These are phyloP conservation scores for Aspergillus vadensis DNA, from an alignment of 2,329 filamentous ascomycete genomes.

Conservation along the genomic window DNA sequence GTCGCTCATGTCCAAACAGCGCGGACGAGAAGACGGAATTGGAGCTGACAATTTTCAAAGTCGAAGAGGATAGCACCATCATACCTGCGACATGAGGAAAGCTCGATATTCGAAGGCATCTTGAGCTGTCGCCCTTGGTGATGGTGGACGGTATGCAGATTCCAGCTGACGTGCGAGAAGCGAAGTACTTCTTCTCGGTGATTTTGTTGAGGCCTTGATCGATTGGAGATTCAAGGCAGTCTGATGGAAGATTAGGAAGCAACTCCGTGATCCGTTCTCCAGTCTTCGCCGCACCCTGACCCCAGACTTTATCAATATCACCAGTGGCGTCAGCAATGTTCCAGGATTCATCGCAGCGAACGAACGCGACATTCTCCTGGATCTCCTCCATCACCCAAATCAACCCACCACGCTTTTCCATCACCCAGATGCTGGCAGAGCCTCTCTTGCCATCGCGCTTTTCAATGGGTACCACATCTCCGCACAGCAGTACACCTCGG, in stretches of 20 bases:
- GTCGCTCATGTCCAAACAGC: slow-evolving; percentile 83
- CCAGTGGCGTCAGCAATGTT: slow-evolving; percentile 70
- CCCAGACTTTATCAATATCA: slow-evolving; percentile 86
- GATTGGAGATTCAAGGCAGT: slow-evolving; percentile 67
- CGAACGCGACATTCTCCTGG: slow-evolving; percentile 81
- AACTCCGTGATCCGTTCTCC: slow-evolving; percentile 77
- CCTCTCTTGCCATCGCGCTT: slow-evolving; percentile 92
- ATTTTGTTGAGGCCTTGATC: slow-evolving; percentile 78
- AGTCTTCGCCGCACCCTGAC: slow-evolving; percentile 64
- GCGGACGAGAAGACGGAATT: slow-evolving; percentile 94
- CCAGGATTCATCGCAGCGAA: slow-evolving; percentile 77
- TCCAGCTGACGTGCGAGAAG: slow-evolving; percentile 73
- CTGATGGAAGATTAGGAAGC: slow-evolving; percentile 76
- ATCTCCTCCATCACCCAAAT: slow-evolving; percentile 99
- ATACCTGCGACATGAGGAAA: slow-evolving; percentile 98
- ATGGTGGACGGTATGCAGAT: slow-evolving; percentile 84
- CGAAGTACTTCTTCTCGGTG: slow-evolving; percentile 74
- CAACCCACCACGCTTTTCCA: slow-evolving; percentile 88
- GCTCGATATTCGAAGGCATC: slow-evolving; percentile 81
- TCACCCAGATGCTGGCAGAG: slow-evolving; percentile 95
- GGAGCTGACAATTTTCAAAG: slow-evolving; percentile 81
- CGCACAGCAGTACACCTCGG: slow-evolving; percentile 86
- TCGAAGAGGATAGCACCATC: slow-evolving; percentile 80
- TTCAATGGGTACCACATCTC: slow-evolving; percentile 96
- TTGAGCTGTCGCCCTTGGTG: slow-evolving; percentile 68